Conservation (phyloP, 768 basidiomycete genomes). For the Clitopilus hobsonii region DNA sequence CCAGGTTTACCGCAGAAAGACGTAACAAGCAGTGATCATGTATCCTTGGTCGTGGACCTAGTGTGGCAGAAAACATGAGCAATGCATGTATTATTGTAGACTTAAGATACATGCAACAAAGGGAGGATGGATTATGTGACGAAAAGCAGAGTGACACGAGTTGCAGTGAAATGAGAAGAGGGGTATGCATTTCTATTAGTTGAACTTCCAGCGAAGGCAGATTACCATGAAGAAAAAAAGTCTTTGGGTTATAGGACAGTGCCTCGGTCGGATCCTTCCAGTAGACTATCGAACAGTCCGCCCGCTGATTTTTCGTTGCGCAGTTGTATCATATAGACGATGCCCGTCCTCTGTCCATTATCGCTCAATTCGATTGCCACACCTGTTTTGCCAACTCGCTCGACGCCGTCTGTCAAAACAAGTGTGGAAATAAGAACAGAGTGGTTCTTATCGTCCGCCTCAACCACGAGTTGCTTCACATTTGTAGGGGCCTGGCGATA, state of each 20-base stretch:
- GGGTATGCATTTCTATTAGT: slow-evolving; percentile 8
- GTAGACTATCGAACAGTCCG: slow-evolving; percentile 79
- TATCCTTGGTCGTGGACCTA: slow-evolving; percentile 71
- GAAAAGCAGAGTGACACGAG: background rate
- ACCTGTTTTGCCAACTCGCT: slow-evolving; percentile 97
- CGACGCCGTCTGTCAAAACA: slow-evolving; percentile 92
- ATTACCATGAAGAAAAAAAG: background rate
- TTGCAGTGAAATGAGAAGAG: background rate
- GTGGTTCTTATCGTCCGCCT: slow-evolving; percentile 73
- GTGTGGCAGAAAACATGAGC: slow-evolving; percentile 18
- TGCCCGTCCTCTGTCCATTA: slow-evolving; percentile 85
- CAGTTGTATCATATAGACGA: slow-evolving; percentile 96
- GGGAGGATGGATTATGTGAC: background rate
- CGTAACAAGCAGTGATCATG: slow-evolving; percentile 84
- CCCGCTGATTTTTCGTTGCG: slow-evolving; percentile 84
- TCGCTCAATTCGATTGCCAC: slow-evolving; percentile 95
- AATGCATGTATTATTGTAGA: background rate
- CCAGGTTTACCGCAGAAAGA: slow-evolving; percentile 76
- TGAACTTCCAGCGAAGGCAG: background rate
- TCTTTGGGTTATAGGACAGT: slow-evolving; percentile 15
- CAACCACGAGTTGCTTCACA: slow-evolving; percentile 94
- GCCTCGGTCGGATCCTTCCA: slow-evolving; percentile 79
- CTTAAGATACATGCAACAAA: background rate
- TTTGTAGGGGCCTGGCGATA: slow-evolving; percentile 84
- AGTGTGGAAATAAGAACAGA: slow-evolving; percentile 90